Percentiles rank a stretch among this genome's conserved stretches.
phyloP scores from a whole-genome alignment of 1,284 basidiomycete genomes.

The Mrakiaceae sp. region DNA sequence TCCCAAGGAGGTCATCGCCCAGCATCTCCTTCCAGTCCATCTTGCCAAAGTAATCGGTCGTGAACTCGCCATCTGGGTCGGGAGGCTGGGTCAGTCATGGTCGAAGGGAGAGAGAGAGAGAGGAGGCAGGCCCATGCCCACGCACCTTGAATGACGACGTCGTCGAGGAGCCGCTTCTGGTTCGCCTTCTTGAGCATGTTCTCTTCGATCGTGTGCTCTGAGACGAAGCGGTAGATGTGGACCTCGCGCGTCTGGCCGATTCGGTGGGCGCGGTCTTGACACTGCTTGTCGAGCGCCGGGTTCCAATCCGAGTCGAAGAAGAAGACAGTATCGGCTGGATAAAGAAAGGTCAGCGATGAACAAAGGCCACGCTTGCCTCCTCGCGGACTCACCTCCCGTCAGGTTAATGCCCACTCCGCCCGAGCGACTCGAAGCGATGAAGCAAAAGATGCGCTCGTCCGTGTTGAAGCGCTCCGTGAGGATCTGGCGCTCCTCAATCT shows the following conservation, averaged over 20 bases:
- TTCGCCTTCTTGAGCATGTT: slow-evolving; percentile 93
- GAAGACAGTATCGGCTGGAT: slow-evolving; percentile 74
- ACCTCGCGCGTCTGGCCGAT: slow-evolving; percentile 96
- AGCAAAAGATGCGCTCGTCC: slow-evolving; percentile 78
- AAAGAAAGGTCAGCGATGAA: slow-evolving; percentile 51
- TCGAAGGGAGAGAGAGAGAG: neutral
- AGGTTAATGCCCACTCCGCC: slow-evolving; percentile 90
- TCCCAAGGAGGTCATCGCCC: slow-evolving; percentile 33
- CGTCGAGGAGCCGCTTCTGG: slow-evolving; percentile 84
- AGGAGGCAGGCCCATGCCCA: neutral
- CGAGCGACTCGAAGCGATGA: slow-evolving; percentile 85
- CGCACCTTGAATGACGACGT: slow-evolving; percentile 58
- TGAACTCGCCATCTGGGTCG: slow-evolving; percentile 62
- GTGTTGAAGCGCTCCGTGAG: slow-evolving; percentile 95
- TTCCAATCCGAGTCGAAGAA: slow-evolving; percentile 70
- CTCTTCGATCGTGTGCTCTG: slow-evolving; percentile 86
- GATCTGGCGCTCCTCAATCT: slow-evolving; percentile 89
- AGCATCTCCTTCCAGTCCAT: slow-evolving; percentile 80
- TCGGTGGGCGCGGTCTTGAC: slow-evolving; percentile 66
- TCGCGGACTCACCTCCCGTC: neutral
- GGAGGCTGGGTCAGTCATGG: slow-evolving; percentile 35
- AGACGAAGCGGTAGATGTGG: slow-evolving; percentile 92
- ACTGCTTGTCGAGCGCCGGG: slow-evolving; percentile 93
- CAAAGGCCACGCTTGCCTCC: too few species aligned
- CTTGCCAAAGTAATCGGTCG: slow-evolving; percentile 42